Evolutionary conservation across 345 rosid species (phyloP), one percentile per base, ranked within the genome.

Genomic region (Nasturtium officinale): DNA sequence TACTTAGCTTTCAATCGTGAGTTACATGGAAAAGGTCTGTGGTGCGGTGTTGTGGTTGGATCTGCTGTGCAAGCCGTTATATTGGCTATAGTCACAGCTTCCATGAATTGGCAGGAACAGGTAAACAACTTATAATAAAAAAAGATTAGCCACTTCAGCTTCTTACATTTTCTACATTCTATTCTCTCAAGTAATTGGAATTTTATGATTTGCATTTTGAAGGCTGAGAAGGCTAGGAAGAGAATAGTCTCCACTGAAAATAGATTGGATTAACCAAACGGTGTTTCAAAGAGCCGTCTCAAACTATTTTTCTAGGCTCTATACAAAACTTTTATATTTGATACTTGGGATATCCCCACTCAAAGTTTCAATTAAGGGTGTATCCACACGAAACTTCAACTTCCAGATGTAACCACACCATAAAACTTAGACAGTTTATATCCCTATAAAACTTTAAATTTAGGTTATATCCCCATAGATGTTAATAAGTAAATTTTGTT

Each of bases 1-100:
- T 33, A 74, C 40, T 54, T 83, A 32, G 85, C 81, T 30, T 77
- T 79, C 25, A 28, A 25, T 55, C 47, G 56, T 10, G 47, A 65
- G 23, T 33, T 79, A 0, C 72, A 66, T 12, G 83, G 83, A 29
- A 81, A 53, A 26, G 85, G 87, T 6, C 50, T 83, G 0, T 83
- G 87, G 85, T 58, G 75, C 7, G 83, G 87, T 40, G 75, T 79
- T 37, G 78, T 61, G 40, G 59, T 77, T 38, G 87, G 85, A 51
- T 75, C 85, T 3, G 10, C 71, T 40, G 45, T 79, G n/a, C 86
- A 81, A 54, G 67, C 73, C 5, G 5, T 50, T 15, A 29, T 77
- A 18, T 65, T 83, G 1, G 56, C 48, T 61, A 5, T 77, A 1
- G 65, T 83, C 15, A 81, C 84, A 48, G 6, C 50, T 11, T 65